Base-by-base conservation (phyloP, 1,284 basidiomycete species). In the Xerocomus nothofagi region DNA sequence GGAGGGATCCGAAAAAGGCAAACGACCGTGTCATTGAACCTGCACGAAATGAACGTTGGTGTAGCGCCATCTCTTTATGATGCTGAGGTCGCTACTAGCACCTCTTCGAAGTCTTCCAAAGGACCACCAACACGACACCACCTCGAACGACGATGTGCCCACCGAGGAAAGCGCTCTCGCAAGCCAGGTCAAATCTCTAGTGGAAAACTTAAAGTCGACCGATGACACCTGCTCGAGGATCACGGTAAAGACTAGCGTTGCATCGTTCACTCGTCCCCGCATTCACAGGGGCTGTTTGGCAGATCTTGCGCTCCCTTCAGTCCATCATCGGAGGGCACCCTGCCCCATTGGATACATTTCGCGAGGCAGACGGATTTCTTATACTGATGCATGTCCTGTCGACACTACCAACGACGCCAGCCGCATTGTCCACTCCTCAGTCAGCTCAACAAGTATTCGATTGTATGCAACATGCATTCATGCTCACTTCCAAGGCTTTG, bases 281-380 rank as follows among this genome's bases (percentile, higher is more conserved):
- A 44, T 39, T 60, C 17, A 55, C 20, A 30, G 15, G 29, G 15
- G 14, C n/a, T 39, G 15, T 17, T 34, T 38, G 27, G 14, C 53
- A 88, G 86, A 72, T 80, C 21, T 67, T 88, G 46, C 70, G 69
- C 17, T 83, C 86, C 56, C 81, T 88, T 36, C 77, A 79, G 47
- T 72, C 78, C 27, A 78, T 83, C 17, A 74, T 88, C 72, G 66
- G 73, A 14, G 77, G 84, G 61, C 80, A 85, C 54, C 61, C 73
- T 8, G 71, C 69, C 46, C 86, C 86, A 9, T 87, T 84, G 65
- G 82, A 86, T 49, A 81, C 85, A 8, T 91, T 91, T 66, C 76
- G 87, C 8, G 86, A 89, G 60, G 73, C 86, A 61, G 89, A 91
- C 55, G 89, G 89, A 1, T 90, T 90, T 60, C 71, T 91, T 20